phyloP scores from a whole-genome alignment of 768 basidiomycete genomes.

The Podaxis sp. region DNA sequence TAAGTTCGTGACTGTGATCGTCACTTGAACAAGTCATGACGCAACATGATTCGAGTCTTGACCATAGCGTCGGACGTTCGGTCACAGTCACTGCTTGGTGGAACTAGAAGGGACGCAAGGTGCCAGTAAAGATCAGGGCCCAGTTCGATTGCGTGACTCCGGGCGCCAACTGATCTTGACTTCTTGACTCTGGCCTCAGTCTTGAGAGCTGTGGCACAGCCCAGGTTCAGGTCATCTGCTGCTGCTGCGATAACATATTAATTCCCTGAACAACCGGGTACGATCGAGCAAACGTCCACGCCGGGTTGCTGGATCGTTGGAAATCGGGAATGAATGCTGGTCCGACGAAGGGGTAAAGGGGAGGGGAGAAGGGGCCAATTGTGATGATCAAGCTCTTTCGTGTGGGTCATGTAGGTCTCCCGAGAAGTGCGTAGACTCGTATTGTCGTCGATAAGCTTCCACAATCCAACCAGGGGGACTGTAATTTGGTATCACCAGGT shows the following conservation, averaged over 20 bases:
- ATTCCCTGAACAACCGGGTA: neutral
- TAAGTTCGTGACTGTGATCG: slow-evolving; percentile 9
- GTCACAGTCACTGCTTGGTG: slow-evolving; percentile 1
- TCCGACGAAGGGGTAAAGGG: neutral
- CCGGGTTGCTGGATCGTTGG: neutral
- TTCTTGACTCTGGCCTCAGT: neutral
- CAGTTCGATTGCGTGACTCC: neutral
- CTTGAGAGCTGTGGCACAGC: neutral
- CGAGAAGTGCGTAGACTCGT: neutral
- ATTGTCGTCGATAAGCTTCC: neutral
- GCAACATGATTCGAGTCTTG: neutral
- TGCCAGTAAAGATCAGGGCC: neutral
- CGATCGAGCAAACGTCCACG: neutral
- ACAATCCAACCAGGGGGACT: neutral
- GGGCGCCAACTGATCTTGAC: neutral
- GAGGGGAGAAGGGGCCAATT: neutral
- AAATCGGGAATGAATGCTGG: neutral
- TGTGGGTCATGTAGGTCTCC: neutral
- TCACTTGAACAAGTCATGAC: slow-evolving; percentile 2
- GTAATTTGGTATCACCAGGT: neutral
- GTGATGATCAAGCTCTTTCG: neutral
- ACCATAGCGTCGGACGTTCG: neutral
- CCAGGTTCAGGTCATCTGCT: neutral
- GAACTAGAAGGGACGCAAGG: neutral
- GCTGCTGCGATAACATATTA: neutral